Base-by-base conservation (phyloP, 805 yeast species). In the Candida coleopterorum region DNA sequence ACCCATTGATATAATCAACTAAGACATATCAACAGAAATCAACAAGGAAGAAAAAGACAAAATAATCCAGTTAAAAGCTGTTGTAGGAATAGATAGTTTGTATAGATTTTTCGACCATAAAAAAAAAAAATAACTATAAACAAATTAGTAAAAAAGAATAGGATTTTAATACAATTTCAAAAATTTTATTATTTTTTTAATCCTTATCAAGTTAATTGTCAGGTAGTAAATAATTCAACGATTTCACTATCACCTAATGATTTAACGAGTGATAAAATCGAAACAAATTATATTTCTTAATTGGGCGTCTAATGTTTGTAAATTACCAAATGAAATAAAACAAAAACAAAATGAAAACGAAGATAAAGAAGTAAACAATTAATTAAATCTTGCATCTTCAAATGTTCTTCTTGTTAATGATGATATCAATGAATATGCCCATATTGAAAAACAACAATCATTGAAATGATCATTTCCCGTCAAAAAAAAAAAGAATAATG, bases 401-500 rank as follows among this genome's bases (percentile, higher is more conserved):
- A 17, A 17, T 25, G 5, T 25, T 12, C 15, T 12, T 6, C n/a
- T 6, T 20, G 22, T 20, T 6, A 20, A 6, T 20, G 22, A 9
- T 4, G 14, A 25, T 9, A 7, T 12, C 14, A 11, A 25, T 9
- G 17, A 12, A 4, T 6, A 6, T 14, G 6, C 7, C 26, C 8
- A 24, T 14, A 14, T 9, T 14, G 5, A 20, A 6, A 20, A 6
- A 20, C 6, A 20, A 6, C 6, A 20, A 17, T 14, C 34, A 16
- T 16, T 32, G 25, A 32, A 22, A 23, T 7, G 34, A 14, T 32
- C 34, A 9, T 24, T 20, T 20, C n/a, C n/a, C n/a, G n/a, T n/a
- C n/a, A n/a, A n/a, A 20, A 20, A 20, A 6, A 20, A 20, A 6
- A 20, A 32, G 24, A 22, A 12, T 18, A 23, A 7, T 21, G 17